Evolutionary conservation across 768 basidiomycete species (phyloP), one percentile per base, ranked within the genome.

Genomic region (Dendrothele bispora): DNA sequence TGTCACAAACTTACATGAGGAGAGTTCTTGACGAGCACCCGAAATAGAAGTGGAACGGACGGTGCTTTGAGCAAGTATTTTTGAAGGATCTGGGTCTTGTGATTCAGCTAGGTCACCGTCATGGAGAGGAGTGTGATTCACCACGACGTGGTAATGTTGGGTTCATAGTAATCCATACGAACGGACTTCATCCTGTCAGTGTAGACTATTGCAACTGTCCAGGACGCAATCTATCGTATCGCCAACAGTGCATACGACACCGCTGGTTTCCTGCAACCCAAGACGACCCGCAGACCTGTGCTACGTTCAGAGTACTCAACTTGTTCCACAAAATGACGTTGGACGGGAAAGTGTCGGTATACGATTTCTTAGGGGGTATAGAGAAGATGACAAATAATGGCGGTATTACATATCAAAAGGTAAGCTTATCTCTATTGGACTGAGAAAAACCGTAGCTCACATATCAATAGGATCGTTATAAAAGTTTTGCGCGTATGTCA

Each of bases 261-360:
- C 1, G 14, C 7, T 59, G 55, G 41, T 69, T 60, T 45, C 72
- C 70, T 1, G 66, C 69, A 0, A 73, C 65, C 2, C 39, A 52
- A 2, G 22, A 42, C 0, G 25, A 56, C 3, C 70, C 71, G 5
- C 43, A 54, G 15, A 66, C 66, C 2, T 56, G 55, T 0, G 52
- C 52, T 3, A 68, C 68, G 0, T 58, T 65, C 18, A 39, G 41
- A 1, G 36, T 55, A 2, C 51, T 70, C 5, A 46, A 57, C 25
- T 39, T 39, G 7, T 69, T 64, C 45, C 61, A 67, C 22, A 27
- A 58, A 4, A 49, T 65, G 0, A 57, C 58, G 0, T 59, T 61
- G 5, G 56, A 61, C 24, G 64, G 65, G 3, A 71, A 71, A 29
- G 32, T 59, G 0, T 62, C 65, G 0, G 48, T 47, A 0, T 63